These are phyloP conservation scores for Boletus sp. DNA, from an alignment of 1,284 basidiomycete genomes.

Conservation along the genomic window DNA sequence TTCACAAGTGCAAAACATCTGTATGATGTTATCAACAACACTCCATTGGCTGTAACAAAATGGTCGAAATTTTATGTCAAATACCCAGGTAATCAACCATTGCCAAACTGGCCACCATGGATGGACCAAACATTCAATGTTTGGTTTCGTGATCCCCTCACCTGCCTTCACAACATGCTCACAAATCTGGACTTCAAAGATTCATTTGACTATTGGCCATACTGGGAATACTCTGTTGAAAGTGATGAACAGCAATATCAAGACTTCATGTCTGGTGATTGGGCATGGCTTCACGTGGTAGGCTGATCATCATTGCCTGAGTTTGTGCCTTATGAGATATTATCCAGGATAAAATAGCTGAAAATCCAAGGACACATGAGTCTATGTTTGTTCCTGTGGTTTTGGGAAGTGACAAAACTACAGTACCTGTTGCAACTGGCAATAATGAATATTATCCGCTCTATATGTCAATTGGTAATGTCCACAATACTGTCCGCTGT, in stretches of 20 bases:
- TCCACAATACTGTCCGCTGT: neutral
- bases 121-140: too few relatives aligned
- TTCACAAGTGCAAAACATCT: conserved; percentile 28
- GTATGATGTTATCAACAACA: conserved; percentile 32
- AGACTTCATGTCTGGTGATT: too few relatives aligned
- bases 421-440: conserved; percentile 1
- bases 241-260: neutral
- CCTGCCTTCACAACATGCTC: conserved; percentile 1
- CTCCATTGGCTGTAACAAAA: conserved; percentile 26
- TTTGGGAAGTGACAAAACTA: conserved; percentile 9
- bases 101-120: neutral
- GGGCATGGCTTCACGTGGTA: too few relatives aligned
- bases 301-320: too few relatives aligned
- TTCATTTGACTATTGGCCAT: neutral
- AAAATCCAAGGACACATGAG: neutral
- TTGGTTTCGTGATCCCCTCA: too few relatives aligned
- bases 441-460: conserved; percentile 5
- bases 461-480: conserved; percentile 4
- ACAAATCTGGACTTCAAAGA: neutral
- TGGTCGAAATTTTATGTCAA: conserved; percentile 29
- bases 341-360: conserved; percentile 6
- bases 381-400: conserved; percentile 2
- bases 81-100: conserved; percentile 15
- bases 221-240: neutral
- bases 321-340: neutral